Conservation (phyloP, 2,329 filamentous ascomycete species). For the Phialocephala sp. region DNA sequence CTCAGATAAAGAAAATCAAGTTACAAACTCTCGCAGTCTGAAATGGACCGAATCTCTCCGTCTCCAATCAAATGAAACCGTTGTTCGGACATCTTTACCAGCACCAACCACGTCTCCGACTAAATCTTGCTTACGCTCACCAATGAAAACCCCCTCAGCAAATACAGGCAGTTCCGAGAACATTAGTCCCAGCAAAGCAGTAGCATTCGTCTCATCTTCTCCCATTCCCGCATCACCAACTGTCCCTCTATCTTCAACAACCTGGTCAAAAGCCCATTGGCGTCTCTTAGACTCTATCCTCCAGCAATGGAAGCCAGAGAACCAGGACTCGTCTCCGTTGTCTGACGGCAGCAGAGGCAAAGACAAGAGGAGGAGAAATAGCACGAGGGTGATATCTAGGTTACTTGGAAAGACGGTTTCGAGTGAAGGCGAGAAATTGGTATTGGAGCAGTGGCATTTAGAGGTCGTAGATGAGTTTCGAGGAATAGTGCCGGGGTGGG, state of each 20-base stretch:
- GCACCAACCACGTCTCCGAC: conserved; percentile 33
- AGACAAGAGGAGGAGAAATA: conserved; percentile 33
- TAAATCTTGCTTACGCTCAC: conserved; percentile 42
- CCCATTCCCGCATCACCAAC: conserved; percentile 34
- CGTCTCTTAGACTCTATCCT: conserved; percentile 39
- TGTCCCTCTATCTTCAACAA: conserved; percentile 33
- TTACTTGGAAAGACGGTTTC: conserved; percentile 40
- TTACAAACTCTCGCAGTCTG: conserved; percentile 24
- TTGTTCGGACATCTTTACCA: conserved; percentile 21
- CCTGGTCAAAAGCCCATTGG: conserved; percentile 43
- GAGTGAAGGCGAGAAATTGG: conserved; percentile 34
- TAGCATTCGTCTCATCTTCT: conserved; percentile 43
- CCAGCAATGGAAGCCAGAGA: conserved; percentile 38
- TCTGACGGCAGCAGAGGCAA: conserved; percentile 13
- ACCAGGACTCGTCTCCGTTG: conserved; percentile 14
- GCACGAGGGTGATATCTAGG: conserved; percentile 40
- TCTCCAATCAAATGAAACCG: conserved; percentile 15
- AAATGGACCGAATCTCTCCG: conserved; percentile 37
- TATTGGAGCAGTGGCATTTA: conserved; percentile 44
- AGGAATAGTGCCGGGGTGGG: conserved; percentile 40
- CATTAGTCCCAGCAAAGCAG: conserved; percentile 37
- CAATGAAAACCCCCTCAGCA: conserved; percentile 33
- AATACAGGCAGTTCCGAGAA: conserved; percentile 10
- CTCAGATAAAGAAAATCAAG: conserved; percentile 31
- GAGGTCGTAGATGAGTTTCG: conserved; percentile 44